Evolutionary conservation across 2,329 filamentous ascomycete genomes (phyloP).

Genomic region (Emergomyces africanus): DNA sequence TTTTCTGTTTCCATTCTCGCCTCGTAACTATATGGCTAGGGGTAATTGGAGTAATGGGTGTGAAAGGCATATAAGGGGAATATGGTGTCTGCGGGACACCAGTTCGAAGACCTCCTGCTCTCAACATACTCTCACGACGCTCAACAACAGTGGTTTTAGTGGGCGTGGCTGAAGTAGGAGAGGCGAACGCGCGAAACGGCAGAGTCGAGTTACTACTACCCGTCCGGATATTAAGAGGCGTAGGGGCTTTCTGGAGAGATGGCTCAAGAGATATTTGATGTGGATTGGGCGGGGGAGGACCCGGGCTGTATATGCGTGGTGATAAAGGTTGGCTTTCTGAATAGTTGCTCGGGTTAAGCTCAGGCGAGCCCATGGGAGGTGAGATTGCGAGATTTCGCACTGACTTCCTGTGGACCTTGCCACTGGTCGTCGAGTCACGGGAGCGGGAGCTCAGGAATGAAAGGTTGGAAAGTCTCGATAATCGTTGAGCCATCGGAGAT

Average conservation of each 20-base stretch:
- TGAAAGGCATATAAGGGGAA: slow-evolving; percentile 39
- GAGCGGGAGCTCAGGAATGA: slow-evolving; percentile 30
- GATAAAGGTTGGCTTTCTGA: slow-evolving; percentile 43
- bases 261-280: slow-evolving; percentile 17
- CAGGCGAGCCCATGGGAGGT: slow-evolving; percentile 38
- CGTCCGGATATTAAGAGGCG: slow-evolving; percentile 21
- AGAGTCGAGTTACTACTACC: slow-evolving; percentile 23
- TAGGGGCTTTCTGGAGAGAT: slow-evolving; percentile 17
- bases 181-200: slow-evolving; percentile 32
- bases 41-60: slow-evolving; percentile 37
- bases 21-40: slow-evolving; percentile 34
- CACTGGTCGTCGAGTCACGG: slow-evolving; percentile 26
- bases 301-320: slow-evolving; percentile 43
- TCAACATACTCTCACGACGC: slow-evolving; percentile 23
- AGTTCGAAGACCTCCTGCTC: slow-evolving; percentile 29
- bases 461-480: slow-evolving; percentile 28
- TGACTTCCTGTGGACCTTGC: slow-evolving; percentile 32
- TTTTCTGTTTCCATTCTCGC: slow-evolving; percentile 30
- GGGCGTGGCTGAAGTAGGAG: slow-evolving; percentile 31
- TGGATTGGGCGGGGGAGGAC: slow-evolving; percentile 42
- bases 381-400: slow-evolving; percentile 47
- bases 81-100: slow-evolving; percentile 36
- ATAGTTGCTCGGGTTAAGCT: slow-evolving; percentile 32
- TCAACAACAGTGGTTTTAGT: slow-evolving; percentile 39
- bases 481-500: slow-evolving; percentile 23